Evolutionary conservation across 176 grass and related monocot genomes (phyloP), one percentile per base, ranked within the genome.

Genomic region (Secale cereale): DNA sequence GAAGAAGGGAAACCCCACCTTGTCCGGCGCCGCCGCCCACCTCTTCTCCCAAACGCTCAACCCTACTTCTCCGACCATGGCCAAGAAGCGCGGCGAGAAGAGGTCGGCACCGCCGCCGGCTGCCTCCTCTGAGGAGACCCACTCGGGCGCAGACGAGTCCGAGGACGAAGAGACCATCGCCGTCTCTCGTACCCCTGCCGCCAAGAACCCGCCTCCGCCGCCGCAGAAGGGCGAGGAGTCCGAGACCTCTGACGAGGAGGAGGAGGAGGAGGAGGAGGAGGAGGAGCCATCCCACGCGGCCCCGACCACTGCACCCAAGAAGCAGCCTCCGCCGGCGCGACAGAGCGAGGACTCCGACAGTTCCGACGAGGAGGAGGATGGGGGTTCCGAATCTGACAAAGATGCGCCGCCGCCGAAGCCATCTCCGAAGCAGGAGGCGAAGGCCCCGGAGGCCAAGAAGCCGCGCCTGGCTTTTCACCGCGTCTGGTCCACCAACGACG

Each of bases 1-100:
- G 11, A 43, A 43, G 13, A 43, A 43, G 41, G 41, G 41, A 48
- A 48, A 50, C 48, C 48, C 52, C 52, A 56, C 54, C 17, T 16
- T 57, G 25, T 3, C 14, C 23, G 13, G 30, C 23, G 52, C 52
- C 52, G 52, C 52, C 52, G 43, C 81, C 74, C 66, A 19, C 75
- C 16, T n/a, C 56, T 16, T 31, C 9, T 7, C 17, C 32, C 7
- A 72, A 86, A 75, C 4, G 78, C 52, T 50, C 17, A 75, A 75
- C 76, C 82, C 87, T 75, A 80, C 23, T 22, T 56, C 54, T 50
- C 59, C 33, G 81, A 77, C 59, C 40, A 90, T 90, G 91, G 85
- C 73, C 27, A 59, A 85, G 46, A 87, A 85, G 62, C 91, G 85
- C 70, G n/a, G 52, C 41, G 69, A 66, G n/a, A 60, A 60, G 8